A percentile compares a stretch with the other conserved stretches of the same genome.
phyloP scores from a whole-genome alignment of 139 green algal genomes.

The Chlamydomonas sp. region DNA sequence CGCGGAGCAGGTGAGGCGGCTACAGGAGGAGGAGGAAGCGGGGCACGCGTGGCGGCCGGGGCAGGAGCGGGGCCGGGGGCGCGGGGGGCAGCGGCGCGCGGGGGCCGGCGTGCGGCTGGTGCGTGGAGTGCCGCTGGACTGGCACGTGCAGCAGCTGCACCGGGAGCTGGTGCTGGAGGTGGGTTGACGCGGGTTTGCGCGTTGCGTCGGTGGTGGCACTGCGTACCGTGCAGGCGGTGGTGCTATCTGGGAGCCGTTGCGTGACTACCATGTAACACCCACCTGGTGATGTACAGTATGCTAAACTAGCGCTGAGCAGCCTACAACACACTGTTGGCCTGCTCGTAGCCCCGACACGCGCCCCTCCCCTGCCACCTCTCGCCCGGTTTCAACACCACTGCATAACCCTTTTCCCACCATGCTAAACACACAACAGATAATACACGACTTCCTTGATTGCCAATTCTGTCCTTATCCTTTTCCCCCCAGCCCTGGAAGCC shows the following conservation, averaged over 20 bases:
- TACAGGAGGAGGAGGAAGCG: too few species aligned
- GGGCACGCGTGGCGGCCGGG: too few species aligned
- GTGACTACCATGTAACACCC: neutral
- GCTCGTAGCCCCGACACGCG: neutral
- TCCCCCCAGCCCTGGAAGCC: slow-evolving; percentile 16
- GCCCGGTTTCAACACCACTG: neutral
- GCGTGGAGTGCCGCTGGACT: slow-evolving; percentile 11
- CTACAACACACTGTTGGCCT: neutral
- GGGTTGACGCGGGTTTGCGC: neutral
- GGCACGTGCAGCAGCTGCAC: slow-evolving; percentile 34
- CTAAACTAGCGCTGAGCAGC: neutral
- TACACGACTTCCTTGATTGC: neutral
- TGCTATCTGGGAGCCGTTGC: neutral
- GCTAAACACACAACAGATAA: neutral
- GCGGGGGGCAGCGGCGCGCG: neutral
- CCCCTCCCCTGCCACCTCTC: neutral
- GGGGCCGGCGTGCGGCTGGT: neutral
- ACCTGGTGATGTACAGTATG: neutral
- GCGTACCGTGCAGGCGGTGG: too few species aligned
- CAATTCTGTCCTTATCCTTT: neutral
- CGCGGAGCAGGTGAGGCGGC: too few species aligned
- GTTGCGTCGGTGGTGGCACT: too few species aligned
- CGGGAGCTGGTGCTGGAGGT: slow-evolving; percentile 36
- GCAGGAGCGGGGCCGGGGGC: neutral
- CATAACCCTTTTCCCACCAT: neutral